Percentiles rank a stretch among this genome's conserved stretches.
Conservation (phyloP, 2,329 filamentous ascomycete species). For the Calonectria crousiana region DNA sequence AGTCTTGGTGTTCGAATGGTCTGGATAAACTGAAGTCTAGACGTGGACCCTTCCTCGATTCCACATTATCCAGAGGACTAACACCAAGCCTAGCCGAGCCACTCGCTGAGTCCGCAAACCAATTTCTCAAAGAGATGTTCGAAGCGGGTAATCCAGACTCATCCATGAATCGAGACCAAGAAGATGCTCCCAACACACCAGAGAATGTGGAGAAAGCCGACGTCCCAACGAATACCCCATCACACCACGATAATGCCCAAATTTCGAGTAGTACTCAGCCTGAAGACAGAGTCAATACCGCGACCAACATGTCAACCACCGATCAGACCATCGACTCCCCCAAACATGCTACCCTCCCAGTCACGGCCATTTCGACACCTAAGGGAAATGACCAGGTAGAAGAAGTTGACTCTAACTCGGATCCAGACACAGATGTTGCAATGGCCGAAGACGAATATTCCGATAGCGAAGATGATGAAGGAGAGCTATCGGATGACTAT, state of each 20-base stretch:
- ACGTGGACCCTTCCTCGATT: constrained; percentile 5
- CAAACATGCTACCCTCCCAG: not conserved
- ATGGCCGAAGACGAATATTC: constrained; percentile 40
- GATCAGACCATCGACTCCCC: not conserved
- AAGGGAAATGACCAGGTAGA: not conserved
- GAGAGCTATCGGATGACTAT: constrained; percentile 63
- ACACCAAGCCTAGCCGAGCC: constrained; percentile 29
- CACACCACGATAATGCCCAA: not conserved
- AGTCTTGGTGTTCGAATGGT: constrained; percentile 17
- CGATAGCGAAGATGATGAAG: constrained; percentile 43
- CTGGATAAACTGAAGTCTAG: not conserved
- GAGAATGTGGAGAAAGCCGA: not conserved
- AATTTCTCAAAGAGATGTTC: not conserved
- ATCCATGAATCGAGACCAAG: constrained; percentile 14
- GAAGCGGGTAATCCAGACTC: constrained; percentile 1
- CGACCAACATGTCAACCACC: not conserved
- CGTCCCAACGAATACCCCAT: not conserved
- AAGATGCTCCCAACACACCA: constrained; percentile 25
- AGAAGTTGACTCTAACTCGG: constrained; percentile 13
- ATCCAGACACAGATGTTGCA: constrained; percentile 35
- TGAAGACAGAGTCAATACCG: not conserved
- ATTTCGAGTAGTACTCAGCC: not conserved
- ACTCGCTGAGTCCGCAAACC: not conserved
- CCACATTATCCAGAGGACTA: constrained; percentile 23
- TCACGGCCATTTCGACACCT: not conserved